Evolutionary conservation across 2,329 filamentous ascomycete species (phyloP), one percentile per base, ranked within the genome.

Genomic region (Dothideomycetidae sp.): DNA sequence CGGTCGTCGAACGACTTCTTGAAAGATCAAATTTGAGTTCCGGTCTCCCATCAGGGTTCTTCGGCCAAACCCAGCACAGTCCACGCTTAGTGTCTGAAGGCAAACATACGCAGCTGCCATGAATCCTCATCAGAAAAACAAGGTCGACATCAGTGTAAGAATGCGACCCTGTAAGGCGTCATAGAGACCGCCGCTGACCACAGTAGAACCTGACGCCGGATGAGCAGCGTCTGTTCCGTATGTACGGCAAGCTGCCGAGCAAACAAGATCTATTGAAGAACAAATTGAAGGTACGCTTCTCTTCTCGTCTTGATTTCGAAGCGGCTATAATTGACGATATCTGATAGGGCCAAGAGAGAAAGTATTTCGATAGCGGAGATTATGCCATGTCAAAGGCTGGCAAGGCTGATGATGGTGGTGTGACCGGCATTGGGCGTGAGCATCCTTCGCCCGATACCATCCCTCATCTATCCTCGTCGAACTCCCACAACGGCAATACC

Each of bases 91-190:
- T n/a, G n/a, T n/a, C n/a, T n/a, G 12, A 36, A 16, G 7, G 17
- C 33, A 15, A 11, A 30, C n/a, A 10, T 15, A 10, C 18, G 29
- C 10, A 5, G 18, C 26, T 61, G 68, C 51, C 48, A 92, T 96
- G 84, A 94, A 94, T 61, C 88, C 88, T 51, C 84, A 86, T 61
- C 83, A 94, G 71, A 86, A 93, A 73, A 94, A 94, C 72, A 96
- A 98, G 71, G 73, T 96, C 54, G 90, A 98, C 64, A 72, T 94
- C 64, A 86, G 73, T 69, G 90, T 94, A 67, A 67, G 82, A 15
- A 5, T 7, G 21, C 11, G 7, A 29, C n/a, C 13, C 13, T 4
- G 10, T 13, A 14, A 10, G 10, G 10, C 15, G 39, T 42, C 29
- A 40, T n/a, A n/a, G n/a, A n/a, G n/a, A n/a, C n/a, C n/a, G n/a